A percentile compares a stretch with the other conserved stretches of the same genome.
phyloP scores from a whole-genome alignment of 1,139 yeast genomes.

The Kurtzmaniella quercitrusa region DNA sequence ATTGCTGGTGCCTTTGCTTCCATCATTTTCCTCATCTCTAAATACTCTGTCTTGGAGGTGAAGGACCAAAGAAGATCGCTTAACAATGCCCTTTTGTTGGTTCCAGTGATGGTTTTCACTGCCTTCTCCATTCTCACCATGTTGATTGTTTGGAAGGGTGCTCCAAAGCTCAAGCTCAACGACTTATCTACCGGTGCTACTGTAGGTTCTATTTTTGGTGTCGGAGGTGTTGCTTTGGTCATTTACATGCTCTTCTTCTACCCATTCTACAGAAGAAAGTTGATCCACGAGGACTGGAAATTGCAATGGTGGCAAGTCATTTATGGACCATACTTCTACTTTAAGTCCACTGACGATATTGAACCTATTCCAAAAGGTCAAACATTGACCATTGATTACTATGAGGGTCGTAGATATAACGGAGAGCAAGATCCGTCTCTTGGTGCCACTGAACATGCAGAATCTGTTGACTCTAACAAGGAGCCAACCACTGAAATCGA shows the following conservation, averaged over 20 bases:
- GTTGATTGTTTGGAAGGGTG: slow-evolving; percentile 68
- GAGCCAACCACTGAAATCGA: slow-evolving; percentile 9
- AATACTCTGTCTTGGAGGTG: slow-evolving; percentile 58
- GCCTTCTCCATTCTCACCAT: slow-evolving; percentile 61
- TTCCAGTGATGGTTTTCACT: slow-evolving; percentile 58
- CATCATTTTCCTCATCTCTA: slow-evolving; percentile 54
- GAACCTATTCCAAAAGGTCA: slow-evolving; percentile 67
- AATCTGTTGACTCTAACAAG: slow-evolving; percentile 12
- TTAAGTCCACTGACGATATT: slow-evolving; percentile 52
- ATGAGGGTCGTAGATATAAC: slow-evolving; percentile 53
- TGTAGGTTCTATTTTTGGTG: slow-evolving; percentile 56
- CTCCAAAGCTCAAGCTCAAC: slow-evolving; percentile 58
- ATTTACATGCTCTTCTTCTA: slow-evolving; percentile 52
- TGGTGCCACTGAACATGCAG: slow-evolving; percentile 7
- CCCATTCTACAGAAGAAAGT: slow-evolving; percentile 62
- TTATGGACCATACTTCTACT: slow-evolving; percentile 55
- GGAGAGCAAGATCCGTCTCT: slow-evolving; percentile 16
- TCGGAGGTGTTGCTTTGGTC: slow-evolving; percentile 52
- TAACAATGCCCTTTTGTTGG: slow-evolving; percentile 51
- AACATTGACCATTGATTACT: slow-evolving; percentile 56
- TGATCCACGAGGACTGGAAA: slow-evolving; percentile 65
- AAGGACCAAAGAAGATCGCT: slow-evolving; percentile 40
- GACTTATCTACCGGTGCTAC: slow-evolving; percentile 48
- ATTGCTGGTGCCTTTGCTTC: slow-evolving; percentile 65
- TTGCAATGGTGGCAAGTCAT: slow-evolving; percentile 53